phyloP scores from a whole-genome alignment of 129 eudicot genomes.

The Chrysanthemum lavandulifolium region DNA sequence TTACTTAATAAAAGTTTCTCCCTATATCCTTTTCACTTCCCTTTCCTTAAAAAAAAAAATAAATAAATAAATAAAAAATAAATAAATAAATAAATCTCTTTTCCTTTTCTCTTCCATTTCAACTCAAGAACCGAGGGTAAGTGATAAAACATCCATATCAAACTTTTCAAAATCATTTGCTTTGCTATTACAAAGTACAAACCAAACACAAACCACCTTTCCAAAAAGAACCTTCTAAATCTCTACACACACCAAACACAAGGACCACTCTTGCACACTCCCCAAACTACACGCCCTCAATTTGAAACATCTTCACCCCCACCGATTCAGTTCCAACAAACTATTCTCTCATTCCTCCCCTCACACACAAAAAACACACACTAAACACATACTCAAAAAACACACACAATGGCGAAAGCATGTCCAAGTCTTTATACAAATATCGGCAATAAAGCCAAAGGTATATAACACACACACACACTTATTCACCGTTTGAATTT shows the following conservation, averaged over 20 bases:
- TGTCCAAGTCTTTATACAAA: slow-evolving; percentile 80
- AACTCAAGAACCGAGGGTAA: no score
- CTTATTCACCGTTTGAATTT: not conserved
- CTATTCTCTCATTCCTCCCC: not conserved
- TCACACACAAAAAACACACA: slow-evolving; percentile 3
- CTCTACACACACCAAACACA: not conserved
- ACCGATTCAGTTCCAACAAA: slow-evolving; percentile 24
- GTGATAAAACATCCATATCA: no score
- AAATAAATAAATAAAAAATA: no score
- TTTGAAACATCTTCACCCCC: slow-evolving; percentile 12
- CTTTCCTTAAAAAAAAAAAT: no score
- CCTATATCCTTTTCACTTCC: no score
- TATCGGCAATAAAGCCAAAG: slow-evolving; percentile 82
- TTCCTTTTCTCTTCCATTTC: no score
- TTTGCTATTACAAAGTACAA: no score
- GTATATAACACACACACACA: slow-evolving; percentile 12
- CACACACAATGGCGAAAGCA: slow-evolving; percentile 44
- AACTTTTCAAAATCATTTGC: no score
- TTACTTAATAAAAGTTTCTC: no score
- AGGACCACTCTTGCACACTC: not conserved
- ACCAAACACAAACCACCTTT: not conserved
- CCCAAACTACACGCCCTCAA: slow-evolving; percentile 13
- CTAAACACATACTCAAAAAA: slow-evolving; percentile 4
- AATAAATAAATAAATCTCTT: no score
- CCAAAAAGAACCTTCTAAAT: not conserved